Evolutionary conservation across 352 stramenopile genomes (phyloP), one percentile per base, ranked within the genome.

Genomic region (Globisporangium perplexum): DNA sequence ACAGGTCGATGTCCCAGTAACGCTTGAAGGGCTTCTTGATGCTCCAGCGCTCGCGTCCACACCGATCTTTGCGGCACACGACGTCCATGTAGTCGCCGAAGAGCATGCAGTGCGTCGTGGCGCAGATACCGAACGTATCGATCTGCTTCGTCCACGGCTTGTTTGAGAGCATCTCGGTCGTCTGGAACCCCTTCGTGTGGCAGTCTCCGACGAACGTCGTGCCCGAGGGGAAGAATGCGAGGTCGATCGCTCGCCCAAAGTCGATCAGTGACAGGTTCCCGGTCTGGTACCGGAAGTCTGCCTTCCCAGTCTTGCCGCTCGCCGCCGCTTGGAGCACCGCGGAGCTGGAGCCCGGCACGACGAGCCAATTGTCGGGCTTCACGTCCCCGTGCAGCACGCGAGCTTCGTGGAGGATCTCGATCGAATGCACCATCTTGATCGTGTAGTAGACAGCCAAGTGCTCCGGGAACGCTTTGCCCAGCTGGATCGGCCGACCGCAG

Each of bases 321-420:
- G n/a, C 24, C 39, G 41, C 11, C 45, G 17, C 3, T 28, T 17
- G 11, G 7, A 69, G 41, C 31, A 61, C 51, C 1, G 55, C 59
- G 8, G 50, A 31, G 41, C 49, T 48, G 11, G 53, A 60, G 20
- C 76, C 63, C 33, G 67, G 60, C 26, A 68, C 59, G 30, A 95
- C 57, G 12, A 95, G 59, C 85, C 85, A 95, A 56, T 95, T 95
- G 44, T 95, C 83, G 8, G 85, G 85, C 55, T 95, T 95, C 44
- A 95, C 74, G 50, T 95, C 85, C 24, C 85, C 85, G 41, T 95
- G 85, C 5, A 95, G 64, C 58, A 95, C 59, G 0, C 80, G 63
- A 7, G 69, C 69, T 10, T 47, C 31, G 44, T 95, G 85, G 33
- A 95, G 63, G 17, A 79, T 30, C 42, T 91, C 77, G 35, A 93